phyloP scores from a whole-genome alignment of 2,329 filamentous ascomycete genomes.

The Byssoonygena ceratinophila region DNA sequence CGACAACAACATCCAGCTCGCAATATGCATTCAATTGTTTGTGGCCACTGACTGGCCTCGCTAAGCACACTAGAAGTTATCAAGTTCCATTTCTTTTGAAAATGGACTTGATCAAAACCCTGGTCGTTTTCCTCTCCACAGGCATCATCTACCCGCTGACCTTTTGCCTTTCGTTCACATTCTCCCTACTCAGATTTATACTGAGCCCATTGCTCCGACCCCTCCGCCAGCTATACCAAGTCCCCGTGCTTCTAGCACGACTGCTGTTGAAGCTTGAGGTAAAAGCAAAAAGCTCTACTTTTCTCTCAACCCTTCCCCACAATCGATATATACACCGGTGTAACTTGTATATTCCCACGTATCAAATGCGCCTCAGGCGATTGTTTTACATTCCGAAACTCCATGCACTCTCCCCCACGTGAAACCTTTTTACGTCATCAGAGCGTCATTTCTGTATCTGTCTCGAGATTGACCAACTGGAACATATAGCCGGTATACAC shows the following conservation, averaged over 20 bases:
- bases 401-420: too few relatives aligned
- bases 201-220: background rate
- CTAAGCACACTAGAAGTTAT: too few relatives aligned
- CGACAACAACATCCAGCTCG: too few relatives aligned
- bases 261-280: background rate
- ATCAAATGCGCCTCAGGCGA: background rate
- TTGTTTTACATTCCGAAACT: background rate
- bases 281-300: too few relatives aligned
- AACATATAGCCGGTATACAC: slow-evolving; percentile 3
- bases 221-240: background rate
- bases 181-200: background rate
- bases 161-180: background rate
- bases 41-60: too few relatives aligned
- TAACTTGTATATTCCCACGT: too few relatives aligned
- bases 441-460: background rate
- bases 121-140: background rate
- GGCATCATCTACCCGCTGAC: background rate
- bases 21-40: too few relatives aligned
- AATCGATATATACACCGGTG: background rate
- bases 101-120: background rate
- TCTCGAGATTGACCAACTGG: background rate
- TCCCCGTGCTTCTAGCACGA: background rate
- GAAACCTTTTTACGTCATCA: background rate
- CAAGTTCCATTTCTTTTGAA: too few relatives aligned
- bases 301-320: background rate